Base-by-base conservation (phyloP, 2,329 filamentous ascomycete genomes). In the Drechslerella coelobrocha region DNA sequence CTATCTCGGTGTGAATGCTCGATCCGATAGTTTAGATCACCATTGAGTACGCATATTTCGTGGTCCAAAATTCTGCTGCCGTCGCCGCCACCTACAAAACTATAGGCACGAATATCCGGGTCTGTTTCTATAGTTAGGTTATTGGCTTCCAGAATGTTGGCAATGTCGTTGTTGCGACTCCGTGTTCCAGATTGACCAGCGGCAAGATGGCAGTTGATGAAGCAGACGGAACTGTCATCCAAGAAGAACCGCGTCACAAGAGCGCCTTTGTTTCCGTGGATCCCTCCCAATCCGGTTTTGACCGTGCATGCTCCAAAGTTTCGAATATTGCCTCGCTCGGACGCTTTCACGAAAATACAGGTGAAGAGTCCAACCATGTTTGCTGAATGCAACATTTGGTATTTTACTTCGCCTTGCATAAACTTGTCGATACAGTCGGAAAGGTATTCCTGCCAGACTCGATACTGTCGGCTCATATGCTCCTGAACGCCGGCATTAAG, bases 21-120 rank as follows among this genome's bases (percentile, higher is more conserved):
- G 76, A 99, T 97, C 72, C 94, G 92, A 79, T 99, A 99, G 80
- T 99, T 99, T 53, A 99, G 84, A 78, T 99, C 94, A 26, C 94
- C 94, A 76, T 97, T 97, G 43, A 97, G 81, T 51, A 99, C 87
- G 78, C 93, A 97, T n/a, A 99, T 89, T 79, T 99, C 94, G 77
- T 99, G 94, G 77, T 99, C 94, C 65, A 97, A 83, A 66, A 99
- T 90, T 88, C 97, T 92, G 41, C 87, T 88, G 5, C 94, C 94
- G 77, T 99, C 94, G 47, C 94, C 94, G n/a, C 94, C 94, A 24
- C 91, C 90, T 5, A 92, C 85, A 77, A 89, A 99, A 73, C 86
- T 89, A 78, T 96, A 90, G 37, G 89, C 83, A 5, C 91, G 85
- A 2, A 85, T 82, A 2, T 81, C 83, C 0, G 86, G 81, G 73